Conservation (phyloP, 108 stramenopile species). For the Thalassiosira profunda region DNA sequence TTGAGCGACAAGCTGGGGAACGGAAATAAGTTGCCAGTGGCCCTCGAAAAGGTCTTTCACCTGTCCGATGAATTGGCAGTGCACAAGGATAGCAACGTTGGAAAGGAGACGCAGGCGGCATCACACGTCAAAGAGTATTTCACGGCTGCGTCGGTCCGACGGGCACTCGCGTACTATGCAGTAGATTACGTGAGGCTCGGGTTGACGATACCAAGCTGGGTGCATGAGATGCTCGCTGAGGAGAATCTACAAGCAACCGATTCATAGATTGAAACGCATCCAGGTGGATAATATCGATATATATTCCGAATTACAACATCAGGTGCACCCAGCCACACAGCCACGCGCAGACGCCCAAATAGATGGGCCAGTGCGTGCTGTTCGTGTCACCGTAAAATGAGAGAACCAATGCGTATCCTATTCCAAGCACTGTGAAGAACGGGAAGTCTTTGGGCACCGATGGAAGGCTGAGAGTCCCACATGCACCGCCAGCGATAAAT, state of each 20-base stretch:
- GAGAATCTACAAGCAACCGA: no score
- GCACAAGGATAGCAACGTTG: neutral
- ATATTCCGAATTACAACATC: no score
- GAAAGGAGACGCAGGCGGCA: constrained; percentile 13
- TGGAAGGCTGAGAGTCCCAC: neutral
- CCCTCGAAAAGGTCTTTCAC: constrained; percentile 25
- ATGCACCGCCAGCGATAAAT: neutral
- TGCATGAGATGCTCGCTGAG: constrained; percentile 37
- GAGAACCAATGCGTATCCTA: constrained; percentile 19
- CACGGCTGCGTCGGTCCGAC: constrained; percentile 49
- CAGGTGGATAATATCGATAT: no score
- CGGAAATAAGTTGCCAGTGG: neutral
- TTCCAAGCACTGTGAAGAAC: constrained; percentile 12
- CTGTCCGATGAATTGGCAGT: no score
- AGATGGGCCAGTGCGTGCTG: no score
- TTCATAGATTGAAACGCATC: no score
- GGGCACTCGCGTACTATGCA: constrained; percentile 58
- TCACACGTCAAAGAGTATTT: constrained; percentile 40
- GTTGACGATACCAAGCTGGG: constrained; percentile 56
- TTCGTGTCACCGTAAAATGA: no score
- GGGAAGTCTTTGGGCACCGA: neutral
- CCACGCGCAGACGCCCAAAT: no score
- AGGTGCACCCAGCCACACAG: no score
- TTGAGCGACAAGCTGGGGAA: constrained; percentile 9
- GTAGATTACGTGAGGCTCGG: constrained; percentile 56